Conservation (phyloP, 2,329 filamentous ascomycete species). For the Knufia fluminis region DNA sequence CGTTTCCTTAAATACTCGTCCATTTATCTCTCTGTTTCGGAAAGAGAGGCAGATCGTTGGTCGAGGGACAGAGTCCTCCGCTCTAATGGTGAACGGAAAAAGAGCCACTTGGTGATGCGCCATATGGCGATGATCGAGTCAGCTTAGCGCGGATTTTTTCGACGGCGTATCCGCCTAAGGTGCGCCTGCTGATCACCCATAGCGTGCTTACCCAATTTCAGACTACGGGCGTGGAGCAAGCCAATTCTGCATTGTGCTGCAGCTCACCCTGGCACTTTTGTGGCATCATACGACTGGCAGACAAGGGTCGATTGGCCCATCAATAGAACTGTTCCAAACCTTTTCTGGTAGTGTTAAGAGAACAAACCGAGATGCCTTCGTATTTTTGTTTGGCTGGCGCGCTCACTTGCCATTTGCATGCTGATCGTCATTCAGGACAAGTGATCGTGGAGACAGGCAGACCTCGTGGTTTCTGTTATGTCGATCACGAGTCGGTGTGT, state of each 20-base stretch:
- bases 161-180: slow-evolving; percentile 3
- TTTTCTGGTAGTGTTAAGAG: not conserved
- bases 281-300: not conserved
- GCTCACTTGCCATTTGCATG: slow-evolving; percentile 2
- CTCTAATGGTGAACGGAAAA: not conserved
- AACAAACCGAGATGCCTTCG: not conserved
- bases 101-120: not conserved
- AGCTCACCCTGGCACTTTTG: not conserved
- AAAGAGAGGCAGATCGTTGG: not conserved
- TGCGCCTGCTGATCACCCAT: slow-evolving; percentile 6
- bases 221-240: not conserved
- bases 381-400: slow-evolving; percentile 1
- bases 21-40: not conserved
- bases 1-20: not conserved
- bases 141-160: not conserved
- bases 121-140: not conserved
- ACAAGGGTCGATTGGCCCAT: not conserved
- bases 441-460: not conserved
- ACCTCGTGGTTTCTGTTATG: not conserved
- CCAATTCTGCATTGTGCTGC: not conserved
- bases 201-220: not conserved
- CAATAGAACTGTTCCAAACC: slow-evolving; percentile 6
- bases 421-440: not conserved
- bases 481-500: too few relatives aligned
- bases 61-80: not conserved